Evolutionary conservation across 805 yeast genomes (phyloP).

Genomic region (Starmerella floris): DNA sequence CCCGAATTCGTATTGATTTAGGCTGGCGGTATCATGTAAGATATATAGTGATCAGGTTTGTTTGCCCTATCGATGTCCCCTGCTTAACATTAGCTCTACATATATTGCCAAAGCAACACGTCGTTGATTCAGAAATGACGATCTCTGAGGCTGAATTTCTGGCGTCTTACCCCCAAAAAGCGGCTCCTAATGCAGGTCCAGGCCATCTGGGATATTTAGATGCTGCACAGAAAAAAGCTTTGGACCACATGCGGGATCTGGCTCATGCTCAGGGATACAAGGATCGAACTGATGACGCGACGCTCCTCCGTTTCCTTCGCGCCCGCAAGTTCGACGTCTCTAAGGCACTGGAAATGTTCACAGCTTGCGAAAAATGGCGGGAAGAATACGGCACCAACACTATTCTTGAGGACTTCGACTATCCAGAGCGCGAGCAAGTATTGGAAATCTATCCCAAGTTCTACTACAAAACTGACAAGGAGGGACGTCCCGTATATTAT

Average conservation of each 20-base stretch:
- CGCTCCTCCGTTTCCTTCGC: conserved; percentile 69
- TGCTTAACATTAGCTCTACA: background rate
- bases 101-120: background rate
- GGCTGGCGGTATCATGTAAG: too few relatives aligned
- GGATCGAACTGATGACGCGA: conserved; percentile 77
- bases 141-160: conserved; percentile 15
- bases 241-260: conserved; percentile 45
- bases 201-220: conserved; percentile 78
- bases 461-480: conserved; percentile 92
- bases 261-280: conserved; percentile 53
- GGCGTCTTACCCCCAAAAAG: conserved; percentile 54
- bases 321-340: conserved; percentile 87
- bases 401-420: conserved; percentile 73
- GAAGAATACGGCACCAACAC: conserved; percentile 74
- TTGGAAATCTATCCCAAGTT: conserved; percentile 90
- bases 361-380: conserved; percentile 86
- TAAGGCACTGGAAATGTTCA: conserved; percentile 70
- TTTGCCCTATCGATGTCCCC: too few relatives aligned
- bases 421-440: conserved; percentile 82
- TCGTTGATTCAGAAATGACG: conserved; percentile 3
- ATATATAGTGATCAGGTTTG: too few relatives aligned
- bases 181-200: conserved; percentile 47
- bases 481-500: conserved; percentile 89
- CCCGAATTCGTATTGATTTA: too few relatives aligned
- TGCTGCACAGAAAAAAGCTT: conserved; percentile 46